These are phyloP conservation scores for Fragilaria crotonensis DNA, from an alignment of 108 stramenopile species.

Conservation along the genomic window DNA sequence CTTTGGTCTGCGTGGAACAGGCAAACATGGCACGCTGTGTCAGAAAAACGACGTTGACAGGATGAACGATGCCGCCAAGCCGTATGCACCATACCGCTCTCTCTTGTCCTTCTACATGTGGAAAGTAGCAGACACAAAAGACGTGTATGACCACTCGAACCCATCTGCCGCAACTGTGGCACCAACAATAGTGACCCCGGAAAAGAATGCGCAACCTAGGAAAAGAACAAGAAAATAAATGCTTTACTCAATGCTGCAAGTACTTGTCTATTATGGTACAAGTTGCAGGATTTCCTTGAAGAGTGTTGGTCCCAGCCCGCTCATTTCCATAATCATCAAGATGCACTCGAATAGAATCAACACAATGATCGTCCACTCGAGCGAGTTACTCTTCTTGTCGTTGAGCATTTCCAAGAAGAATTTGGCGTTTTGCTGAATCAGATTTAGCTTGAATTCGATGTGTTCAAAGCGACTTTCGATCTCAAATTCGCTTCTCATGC, in stretches of 20 bases:
- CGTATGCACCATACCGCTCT: constrained; percentile 36
- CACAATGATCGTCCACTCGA: constrained; percentile 91
- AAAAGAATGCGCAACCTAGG: no score
- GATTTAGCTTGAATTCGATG: constrained; percentile 85
- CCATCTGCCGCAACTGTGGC: no score
- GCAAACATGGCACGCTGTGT: constrained; percentile 21
- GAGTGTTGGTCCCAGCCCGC: constrained; percentile 44
- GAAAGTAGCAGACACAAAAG: constrained; percentile 30
- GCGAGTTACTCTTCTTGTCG: constrained; percentile 75
- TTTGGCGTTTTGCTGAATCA: constrained; percentile 89
- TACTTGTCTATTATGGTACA: no score
- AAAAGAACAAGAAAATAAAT: no score
- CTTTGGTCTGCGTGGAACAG: constrained; percentile 24
- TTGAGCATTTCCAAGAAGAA: constrained; percentile 90
- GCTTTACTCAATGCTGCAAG: no score
- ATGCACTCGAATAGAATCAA: constrained; percentile 84
- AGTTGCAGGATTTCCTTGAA: no score
- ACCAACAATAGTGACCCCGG: no score
- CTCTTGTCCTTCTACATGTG: constrained; percentile 48
- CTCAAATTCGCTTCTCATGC: constrained; percentile 52
- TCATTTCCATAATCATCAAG: constrained; percentile 86
- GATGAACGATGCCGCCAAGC: constrained; percentile 15
- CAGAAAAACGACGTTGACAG: constrained; percentile 23
- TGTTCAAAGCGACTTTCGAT: constrained; percentile 67
- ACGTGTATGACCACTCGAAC: no score